Base-by-base conservation (phyloP, 768 basidiomycete genomes). In the Pluteus cervinus region DNA sequence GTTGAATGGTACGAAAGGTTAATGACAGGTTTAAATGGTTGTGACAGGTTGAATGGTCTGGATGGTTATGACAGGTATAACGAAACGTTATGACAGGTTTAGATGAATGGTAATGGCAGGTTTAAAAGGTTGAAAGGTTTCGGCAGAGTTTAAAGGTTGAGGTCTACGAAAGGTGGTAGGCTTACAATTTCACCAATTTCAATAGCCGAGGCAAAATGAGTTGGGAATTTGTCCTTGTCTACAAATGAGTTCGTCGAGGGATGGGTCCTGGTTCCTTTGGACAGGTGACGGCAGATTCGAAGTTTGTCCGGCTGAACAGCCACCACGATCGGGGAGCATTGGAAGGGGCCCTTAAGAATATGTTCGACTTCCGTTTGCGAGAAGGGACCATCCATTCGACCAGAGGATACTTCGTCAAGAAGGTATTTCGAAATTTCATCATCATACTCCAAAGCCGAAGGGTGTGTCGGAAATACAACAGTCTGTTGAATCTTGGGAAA, bases 301-400 rank as follows among this genome's bases (percentile, higher is more conserved):
- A 42, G 29, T 28, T 56, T 56, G 12, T 39, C 33, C 0, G 51
- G 54, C 24, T 40, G 49, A 2, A 33, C 33, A 1, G 47, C 36
- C 0, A 50, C 45, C 16, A 49, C 46, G 15, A 61, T 45, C 1
- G 60, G 60, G 0, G 58, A 54, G 5, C 46, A 49, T 18, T 51
- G 45, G 37, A 61, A 63, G 8, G 54, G 53, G 3, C 61, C 57
- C 2, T 41, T 16, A 2, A 63, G 35, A n/a, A 61, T 47, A 4
- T 7, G 9, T 16, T 58, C 53, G 0, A 48, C 28, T 15, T 55
- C 45, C 0, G 33, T 31, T 4, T 29, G 36, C 1, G 53, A 37
- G 32, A 48, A 55, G 6, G 55, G 56, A 20, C 56, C 52, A 12
- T 30, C 36, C 43, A 58, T 43, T 1, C 54, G 21, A 11, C 44